Conservation (phyloP, 768 basidiomycete genomes). For the Rhodotorula sphaerocarpa region DNA sequence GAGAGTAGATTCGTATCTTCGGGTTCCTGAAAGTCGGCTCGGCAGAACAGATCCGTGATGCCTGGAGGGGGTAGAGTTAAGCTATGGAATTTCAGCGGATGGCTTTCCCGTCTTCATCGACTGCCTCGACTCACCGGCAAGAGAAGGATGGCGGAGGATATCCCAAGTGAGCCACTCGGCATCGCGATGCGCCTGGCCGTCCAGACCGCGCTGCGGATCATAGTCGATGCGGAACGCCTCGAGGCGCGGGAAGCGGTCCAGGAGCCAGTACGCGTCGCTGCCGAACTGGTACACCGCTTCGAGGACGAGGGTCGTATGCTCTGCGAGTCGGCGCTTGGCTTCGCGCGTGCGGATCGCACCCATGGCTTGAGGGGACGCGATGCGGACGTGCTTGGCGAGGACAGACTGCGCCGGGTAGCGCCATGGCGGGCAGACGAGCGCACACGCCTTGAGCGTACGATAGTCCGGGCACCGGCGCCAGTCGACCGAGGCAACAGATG, state of each 20-base stretch:
- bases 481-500: background rate
- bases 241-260: slow-evolving; percentile 20
- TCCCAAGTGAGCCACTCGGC: slow-evolving; percentile 29
- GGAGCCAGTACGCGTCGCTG: slow-evolving; percentile 22
- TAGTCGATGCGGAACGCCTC: slow-evolving; percentile 16
- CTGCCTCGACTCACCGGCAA: background rate
- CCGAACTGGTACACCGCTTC: slow-evolving; percentile 16
- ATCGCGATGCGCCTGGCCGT: slow-evolving; percentile 26
- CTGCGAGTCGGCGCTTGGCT: slow-evolving; percentile 7
- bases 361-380: slow-evolving; percentile 6
- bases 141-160: slow-evolving; percentile 21
- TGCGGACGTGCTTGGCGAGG: slow-evolving; percentile 18
- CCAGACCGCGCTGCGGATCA: slow-evolving; percentile 12
- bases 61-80: too few species aligned
- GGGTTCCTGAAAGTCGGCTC: slow-evolving; percentile 22
- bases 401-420: slow-evolving; percentile 6
- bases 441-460: slow-evolving; percentile 2
- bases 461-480: slow-evolving; percentile 19
- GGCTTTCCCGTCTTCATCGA: background rate
- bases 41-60: slow-evolving; percentile 16
- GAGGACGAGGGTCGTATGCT: slow-evolving; percentile 7
- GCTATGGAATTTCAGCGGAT: too few species aligned
- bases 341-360: slow-evolving; percentile 18
- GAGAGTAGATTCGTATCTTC: slow-evolving; percentile 7
- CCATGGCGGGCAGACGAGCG: slow-evolving; percentile 13